phyloP scores from a whole-genome alignment of 2,329 filamentous ascomycete genomes.

The Gnomoniopsis sp. region DNA sequence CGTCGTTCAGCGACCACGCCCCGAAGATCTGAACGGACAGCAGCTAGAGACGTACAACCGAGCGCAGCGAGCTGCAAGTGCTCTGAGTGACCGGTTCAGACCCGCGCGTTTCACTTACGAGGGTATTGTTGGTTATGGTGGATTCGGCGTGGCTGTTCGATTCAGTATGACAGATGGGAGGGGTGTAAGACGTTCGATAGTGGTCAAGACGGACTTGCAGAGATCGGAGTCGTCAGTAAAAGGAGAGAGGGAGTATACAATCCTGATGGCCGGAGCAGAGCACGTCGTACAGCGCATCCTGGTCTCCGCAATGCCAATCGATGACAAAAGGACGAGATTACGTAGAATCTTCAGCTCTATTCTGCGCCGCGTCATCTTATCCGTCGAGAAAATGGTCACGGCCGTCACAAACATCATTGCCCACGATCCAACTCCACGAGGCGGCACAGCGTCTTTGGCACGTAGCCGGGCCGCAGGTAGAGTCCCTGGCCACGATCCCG shows the following conservation, averaged over 20 bases:
- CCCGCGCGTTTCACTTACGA: conserved; percentile 1
- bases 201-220: background rate
- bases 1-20: no score
- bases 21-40: no score
- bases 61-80: no score
- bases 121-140: background rate
- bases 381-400: no score
- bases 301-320: background rate
- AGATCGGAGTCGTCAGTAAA: background rate
- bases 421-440: background rate
- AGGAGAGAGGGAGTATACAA: background rate
- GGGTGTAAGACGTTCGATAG: background rate
- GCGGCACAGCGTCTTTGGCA: no score
- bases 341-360: no score
- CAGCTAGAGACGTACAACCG: no score
- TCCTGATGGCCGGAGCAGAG: background rate
- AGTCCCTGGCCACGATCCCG: no score
- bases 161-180: background rate
- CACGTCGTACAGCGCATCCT: conserved; percentile 4
- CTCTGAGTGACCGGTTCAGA: background rate
- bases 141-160: background rate
- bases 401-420: background rate
- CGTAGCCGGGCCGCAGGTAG: no score
- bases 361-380: no score
- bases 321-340: no score